Evolutionary conservation across 2,329 filamentous ascomycete genomes (phyloP).

Genomic region (Aspergillus sojae): DNA sequence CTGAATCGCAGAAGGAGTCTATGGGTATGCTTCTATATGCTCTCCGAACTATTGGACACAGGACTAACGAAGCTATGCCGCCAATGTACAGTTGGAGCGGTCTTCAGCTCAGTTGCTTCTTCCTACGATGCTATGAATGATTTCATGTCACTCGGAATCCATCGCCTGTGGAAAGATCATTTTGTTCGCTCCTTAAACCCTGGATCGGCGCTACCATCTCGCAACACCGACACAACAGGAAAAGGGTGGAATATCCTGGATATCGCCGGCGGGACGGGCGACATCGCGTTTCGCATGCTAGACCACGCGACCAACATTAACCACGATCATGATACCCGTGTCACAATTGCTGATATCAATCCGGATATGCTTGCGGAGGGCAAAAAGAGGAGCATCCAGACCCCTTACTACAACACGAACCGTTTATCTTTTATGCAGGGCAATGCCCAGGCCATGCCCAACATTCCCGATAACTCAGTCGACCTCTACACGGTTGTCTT

Average conservation of each 20-base stretch:
- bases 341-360: slow-evolving; percentile 96
- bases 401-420: slow-evolving; percentile 58
- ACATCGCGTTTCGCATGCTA: slow-evolving; percentile 96
- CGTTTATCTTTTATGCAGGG: slow-evolving; percentile 78
- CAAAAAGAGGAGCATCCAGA: slow-evolving; percentile 70
- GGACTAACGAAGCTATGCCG: slow-evolving; percentile 5
- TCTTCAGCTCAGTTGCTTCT: slow-evolving; percentile 93
- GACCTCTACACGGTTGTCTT: slow-evolving; percentile 98
- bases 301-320: slow-evolving; percentile 82
- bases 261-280: slow-evolving; percentile 93
- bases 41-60: background rate
- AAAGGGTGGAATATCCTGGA: slow-evolving; percentile 79
- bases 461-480: slow-evolving; percentile 69
- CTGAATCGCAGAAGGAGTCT: slow-evolving; percentile 75
- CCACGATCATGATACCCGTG: slow-evolving; percentile 75
- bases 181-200: slow-evolving; percentile 92
- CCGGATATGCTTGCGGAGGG: slow-evolving; percentile 91
- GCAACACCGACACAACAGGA: slow-evolving; percentile 30
- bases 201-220: slow-evolving; percentile 56
- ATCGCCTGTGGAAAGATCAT: slow-evolving; percentile 96
- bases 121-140: slow-evolving; percentile 99
- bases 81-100: slow-evolving; percentile 66
- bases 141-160: slow-evolving; percentile 96
- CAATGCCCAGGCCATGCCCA: slow-evolving; percentile 76
- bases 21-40: slow-evolving; percentile 50